These are phyloP conservation scores for Fusarium armeniacum DNA, from an alignment of 2,329 filamentous ascomycete genomes.

Conservation along the genomic window DNA sequence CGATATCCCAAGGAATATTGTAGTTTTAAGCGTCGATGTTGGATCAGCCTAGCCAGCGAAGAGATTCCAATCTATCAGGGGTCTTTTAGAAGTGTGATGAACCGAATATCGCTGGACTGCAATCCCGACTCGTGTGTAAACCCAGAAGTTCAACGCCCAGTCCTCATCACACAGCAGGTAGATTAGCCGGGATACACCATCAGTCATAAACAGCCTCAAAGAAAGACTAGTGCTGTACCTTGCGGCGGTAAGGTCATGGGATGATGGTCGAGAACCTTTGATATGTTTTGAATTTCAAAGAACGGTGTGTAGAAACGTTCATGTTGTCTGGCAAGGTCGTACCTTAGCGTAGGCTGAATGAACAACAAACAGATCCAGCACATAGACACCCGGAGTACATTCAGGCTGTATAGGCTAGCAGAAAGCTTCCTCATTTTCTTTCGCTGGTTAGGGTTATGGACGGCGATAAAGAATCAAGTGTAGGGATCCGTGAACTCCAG, in stretches of 20 bases:
- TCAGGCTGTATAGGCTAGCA: too few species aligned
- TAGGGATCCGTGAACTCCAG: not conserved
- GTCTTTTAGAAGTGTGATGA: not conserved
- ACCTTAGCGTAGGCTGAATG: not conserved
- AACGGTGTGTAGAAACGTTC: not conserved
- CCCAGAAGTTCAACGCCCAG: not conserved
- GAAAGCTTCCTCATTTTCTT: not conserved
- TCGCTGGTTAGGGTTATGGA: not conserved
- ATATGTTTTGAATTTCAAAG: slow-evolving; percentile 14
- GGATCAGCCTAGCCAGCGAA: not conserved
- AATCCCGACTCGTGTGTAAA: slow-evolving; percentile 1
- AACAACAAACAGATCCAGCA: not conserved
- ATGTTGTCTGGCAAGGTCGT: not conserved
- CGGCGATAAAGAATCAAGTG: not conserved
- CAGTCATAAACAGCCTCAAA: slow-evolving; percentile 5
- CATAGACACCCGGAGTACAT: not conserved
- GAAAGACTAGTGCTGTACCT: not conserved
- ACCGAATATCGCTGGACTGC: not conserved
- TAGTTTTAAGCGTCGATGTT: not conserved
- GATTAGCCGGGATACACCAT: slow-evolving; percentile 26
- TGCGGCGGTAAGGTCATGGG: not conserved
- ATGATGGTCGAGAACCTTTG: not conserved
- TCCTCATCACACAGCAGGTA: not conserved
- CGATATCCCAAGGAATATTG: not conserved
- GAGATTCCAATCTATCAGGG: not conserved